phyloP scores from a whole-genome alignment of 768 basidiomycete species.

The Amanita fuliginea region DNA sequence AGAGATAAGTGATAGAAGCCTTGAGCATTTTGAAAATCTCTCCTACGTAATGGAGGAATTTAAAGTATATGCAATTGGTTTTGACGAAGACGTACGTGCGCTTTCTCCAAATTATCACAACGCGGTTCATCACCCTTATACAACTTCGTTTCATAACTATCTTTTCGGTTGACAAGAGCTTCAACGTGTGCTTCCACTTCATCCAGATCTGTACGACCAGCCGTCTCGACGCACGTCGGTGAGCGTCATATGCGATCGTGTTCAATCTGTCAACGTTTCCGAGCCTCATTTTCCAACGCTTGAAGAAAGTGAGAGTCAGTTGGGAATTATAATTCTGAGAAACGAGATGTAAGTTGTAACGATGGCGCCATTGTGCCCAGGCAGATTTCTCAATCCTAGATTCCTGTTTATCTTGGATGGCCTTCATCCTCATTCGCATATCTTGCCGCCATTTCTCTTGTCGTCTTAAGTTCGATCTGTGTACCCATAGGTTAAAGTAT shows the following conservation, averaged over 20 bases:
- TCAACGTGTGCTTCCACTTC: slow-evolving; percentile 39
- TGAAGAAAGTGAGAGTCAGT: slow-evolving; percentile 31
- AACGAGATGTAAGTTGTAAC: slow-evolving; percentile 38
- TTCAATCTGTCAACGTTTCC: slow-evolving; percentile 32
- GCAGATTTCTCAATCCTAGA: slow-evolving; percentile 39
- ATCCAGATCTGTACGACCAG: slow-evolving; percentile 36
- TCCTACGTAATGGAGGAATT: slow-evolving; percentile 21
- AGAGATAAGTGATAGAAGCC: slow-evolving; percentile 29
- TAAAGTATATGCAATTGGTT: neutral
- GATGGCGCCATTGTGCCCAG: slow-evolving; percentile 60
- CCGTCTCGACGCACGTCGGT: slow-evolving; percentile 24
- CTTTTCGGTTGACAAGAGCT: slow-evolving; percentile 34
- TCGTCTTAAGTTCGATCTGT: slow-evolving; percentile 39
- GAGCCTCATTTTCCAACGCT: slow-evolving; percentile 42
- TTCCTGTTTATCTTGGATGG: slow-evolving; percentile 46
- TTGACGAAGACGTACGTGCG: slow-evolving; percentile 16
- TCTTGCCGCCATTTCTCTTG: slow-evolving; percentile 53
- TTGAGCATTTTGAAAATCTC: slow-evolving; percentile 30
- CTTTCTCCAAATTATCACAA: slow-evolving; percentile 46
- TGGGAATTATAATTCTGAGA: slow-evolving; percentile 37
- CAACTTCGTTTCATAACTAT: slow-evolving; percentile 31
- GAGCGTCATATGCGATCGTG: slow-evolving; percentile 37
- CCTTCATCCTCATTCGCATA: slow-evolving; percentile 64
- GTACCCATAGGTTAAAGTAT: slow-evolving; percentile 42
- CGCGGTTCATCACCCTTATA: slow-evolving; percentile 34